These are phyloP conservation scores for Friedmanniomyces endolithicus DNA, from an alignment of 495 filamentous ascomycete species.

Conservation along the genomic window DNA sequence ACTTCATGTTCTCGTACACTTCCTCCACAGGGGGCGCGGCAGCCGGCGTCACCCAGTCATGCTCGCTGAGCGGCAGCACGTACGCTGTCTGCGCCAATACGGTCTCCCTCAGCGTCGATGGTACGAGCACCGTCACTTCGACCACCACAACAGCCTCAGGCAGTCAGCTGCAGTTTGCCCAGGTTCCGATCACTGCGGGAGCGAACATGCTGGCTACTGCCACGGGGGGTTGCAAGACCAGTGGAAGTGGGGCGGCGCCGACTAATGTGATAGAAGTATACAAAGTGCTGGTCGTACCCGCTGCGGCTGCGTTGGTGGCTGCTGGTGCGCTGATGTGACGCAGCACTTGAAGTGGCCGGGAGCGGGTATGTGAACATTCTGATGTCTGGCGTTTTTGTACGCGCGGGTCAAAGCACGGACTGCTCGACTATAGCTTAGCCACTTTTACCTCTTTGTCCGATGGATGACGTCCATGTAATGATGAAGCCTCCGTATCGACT, in stretches of 20 bases:
- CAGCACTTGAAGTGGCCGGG: background rate
- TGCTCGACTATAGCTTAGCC: too few relatives aligned
- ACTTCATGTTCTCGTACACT: background rate
- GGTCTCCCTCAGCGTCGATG: background rate
- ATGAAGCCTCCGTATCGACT: background rate
- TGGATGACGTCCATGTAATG: background rate
- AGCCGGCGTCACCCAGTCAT: background rate
- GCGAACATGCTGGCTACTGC: constrained; percentile 1
- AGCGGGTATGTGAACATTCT: background rate
- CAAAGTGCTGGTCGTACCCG: constrained; percentile 11
- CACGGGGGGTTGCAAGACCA: background rate
- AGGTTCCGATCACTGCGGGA: constrained; percentile 10
- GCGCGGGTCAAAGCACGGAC: too few relatives aligned
- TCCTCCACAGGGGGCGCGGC: background rate
- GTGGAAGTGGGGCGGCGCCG: constrained; percentile 2
- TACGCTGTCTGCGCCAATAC: constrained; percentile 1
- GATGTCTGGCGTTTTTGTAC: too few relatives aligned
- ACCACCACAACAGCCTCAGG: background rate
- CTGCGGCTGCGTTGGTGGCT: constrained; percentile 9
- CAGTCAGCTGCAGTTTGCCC: background rate
- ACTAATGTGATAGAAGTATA: constrained; percentile 2
- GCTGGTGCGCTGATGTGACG: background rate
- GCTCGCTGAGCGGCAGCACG: constrained; percentile 3
- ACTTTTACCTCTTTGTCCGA: background rate
- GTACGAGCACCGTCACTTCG: background rate